These are phyloP conservation scores for Stentor roeselii DNA, from an alignment of 73 alveolate genomes.

Conservation along the genomic window DNA sequence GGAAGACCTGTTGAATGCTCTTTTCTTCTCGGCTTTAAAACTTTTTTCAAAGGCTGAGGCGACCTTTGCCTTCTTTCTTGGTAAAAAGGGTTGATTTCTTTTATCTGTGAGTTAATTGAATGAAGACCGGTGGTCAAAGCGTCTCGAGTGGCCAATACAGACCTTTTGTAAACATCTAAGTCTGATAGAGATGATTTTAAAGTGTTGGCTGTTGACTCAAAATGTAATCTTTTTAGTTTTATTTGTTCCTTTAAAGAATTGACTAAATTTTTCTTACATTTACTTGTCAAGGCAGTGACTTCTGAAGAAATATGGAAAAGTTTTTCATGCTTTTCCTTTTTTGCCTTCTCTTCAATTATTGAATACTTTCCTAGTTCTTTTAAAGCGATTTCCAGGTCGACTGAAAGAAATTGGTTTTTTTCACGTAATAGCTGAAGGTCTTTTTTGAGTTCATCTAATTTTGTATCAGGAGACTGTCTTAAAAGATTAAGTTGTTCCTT, in stretches of 20 bases:
- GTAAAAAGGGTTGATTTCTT: too few relatives aligned
- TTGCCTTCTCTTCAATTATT: neutral
- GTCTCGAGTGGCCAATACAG: too few relatives aligned
- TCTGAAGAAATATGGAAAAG: neutral
- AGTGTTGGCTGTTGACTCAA: neutral
- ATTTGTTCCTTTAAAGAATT: neutral
- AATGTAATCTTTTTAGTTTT: neutral
- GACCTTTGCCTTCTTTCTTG: too few relatives aligned
- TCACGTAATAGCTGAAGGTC: neutral
- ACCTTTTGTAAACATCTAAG: too few relatives aligned
- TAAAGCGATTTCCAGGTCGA: neutral
- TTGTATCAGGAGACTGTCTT: neutral
- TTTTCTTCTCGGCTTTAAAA: too few relatives aligned
- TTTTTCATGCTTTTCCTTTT: neutral
- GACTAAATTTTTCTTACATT: neutral
- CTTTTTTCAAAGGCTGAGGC: too few relatives aligned
- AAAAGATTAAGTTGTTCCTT: neutral
- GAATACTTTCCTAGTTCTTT: neutral
- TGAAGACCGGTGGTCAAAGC: too few relatives aligned
- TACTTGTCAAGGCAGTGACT: neutral
- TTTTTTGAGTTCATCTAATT: neutral
- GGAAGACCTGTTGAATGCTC: too few relatives aligned
- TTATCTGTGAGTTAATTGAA: too few relatives aligned
- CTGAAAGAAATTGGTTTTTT: neutral
- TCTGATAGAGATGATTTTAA: too few relatives aligned